Percentiles rank a stretch among this genome's conserved stretches.
These are phyloP conservation scores for Basipetospora chlamydospora DNA, from an alignment of 2,329 filamentous ascomycete genomes.

Conservation along the genomic window DNA sequence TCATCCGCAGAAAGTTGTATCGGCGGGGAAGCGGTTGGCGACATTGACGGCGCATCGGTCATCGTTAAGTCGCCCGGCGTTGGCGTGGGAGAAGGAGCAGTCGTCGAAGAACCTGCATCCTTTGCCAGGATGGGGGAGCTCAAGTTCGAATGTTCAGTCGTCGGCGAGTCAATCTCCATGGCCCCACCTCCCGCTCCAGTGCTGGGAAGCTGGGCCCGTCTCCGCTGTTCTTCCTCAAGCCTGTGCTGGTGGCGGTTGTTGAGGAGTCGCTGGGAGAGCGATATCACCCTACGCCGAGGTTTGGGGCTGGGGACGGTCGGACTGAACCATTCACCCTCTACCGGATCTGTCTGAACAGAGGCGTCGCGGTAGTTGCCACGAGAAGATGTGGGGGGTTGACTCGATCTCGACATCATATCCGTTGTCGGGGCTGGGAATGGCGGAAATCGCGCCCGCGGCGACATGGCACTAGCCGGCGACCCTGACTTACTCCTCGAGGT, in stretches of 20 bases:
- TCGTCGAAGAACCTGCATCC: conserved; percentile 1
- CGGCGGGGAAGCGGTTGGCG: not conserved
- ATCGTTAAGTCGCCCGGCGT: conserved; percentile 1
- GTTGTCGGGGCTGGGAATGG: not conserved
- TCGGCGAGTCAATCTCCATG: conserved; percentile 4
- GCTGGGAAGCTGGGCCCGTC: too few relatives aligned
- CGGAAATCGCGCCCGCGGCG: conserved; percentile 4
- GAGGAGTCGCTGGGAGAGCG: conserved; percentile 37
- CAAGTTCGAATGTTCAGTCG: not conserved
- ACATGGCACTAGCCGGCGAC: conserved; percentile 28
- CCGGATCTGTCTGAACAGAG: conserved; percentile 39
- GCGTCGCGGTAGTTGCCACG: conserved; percentile 30
- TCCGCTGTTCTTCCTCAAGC: conserved; percentile 2
- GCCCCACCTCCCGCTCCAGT: too few relatives aligned
- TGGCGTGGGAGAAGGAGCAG: conserved; percentile 2
- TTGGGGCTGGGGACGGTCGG: conserved; percentile 19
- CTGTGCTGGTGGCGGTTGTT: conserved; percentile 24
- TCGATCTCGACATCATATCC: not conserved
- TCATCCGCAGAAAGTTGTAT: conserved; percentile 10
- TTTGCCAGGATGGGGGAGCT: conserved; percentile 3
- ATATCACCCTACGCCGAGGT: conserved; percentile 33
- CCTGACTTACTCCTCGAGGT: conserved; percentile 39
- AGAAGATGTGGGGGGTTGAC: not conserved
- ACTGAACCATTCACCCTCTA: conserved; percentile 38
- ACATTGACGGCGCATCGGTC: conserved; percentile 1